phyloP scores from a whole-genome alignment of 2,329 filamentous ascomycete species.

The Raffaelea arxii region DNA sequence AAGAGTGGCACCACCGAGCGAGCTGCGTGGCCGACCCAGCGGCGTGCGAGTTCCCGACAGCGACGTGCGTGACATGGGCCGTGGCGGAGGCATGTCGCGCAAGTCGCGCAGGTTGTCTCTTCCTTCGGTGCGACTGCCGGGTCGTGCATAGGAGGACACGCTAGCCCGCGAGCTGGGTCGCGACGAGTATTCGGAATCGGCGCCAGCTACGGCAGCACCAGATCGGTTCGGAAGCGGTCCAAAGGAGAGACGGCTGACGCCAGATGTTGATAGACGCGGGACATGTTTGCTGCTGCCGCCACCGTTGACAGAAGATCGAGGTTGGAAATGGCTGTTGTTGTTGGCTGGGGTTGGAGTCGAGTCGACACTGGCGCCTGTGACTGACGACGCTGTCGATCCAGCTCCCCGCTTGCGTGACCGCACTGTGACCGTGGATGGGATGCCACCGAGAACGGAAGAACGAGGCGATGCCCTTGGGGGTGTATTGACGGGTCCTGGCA shows the following conservation, averaged over 20 bases:
- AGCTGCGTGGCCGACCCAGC: slow-evolving; percentile 60
- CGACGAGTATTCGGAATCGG: slow-evolving; percentile 36
- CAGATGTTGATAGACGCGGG: slow-evolving; percentile 50
- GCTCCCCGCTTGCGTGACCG: slow-evolving; percentile 57
- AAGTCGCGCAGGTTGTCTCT: slow-evolving; percentile 9
- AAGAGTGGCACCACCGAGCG: slow-evolving; percentile 53
- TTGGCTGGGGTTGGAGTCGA: slow-evolving; percentile 36
- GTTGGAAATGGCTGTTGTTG: background rate
- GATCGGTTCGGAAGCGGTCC: slow-evolving; percentile 51
- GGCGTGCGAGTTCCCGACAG: slow-evolving; percentile 52
- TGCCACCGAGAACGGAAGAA: slow-evolving; percentile 28
- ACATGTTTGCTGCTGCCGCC: slow-evolving; percentile 31
- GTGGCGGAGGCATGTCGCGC: slow-evolving; percentile 38
- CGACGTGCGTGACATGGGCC: slow-evolving; percentile 58
- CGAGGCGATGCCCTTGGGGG: slow-evolving; percentile 77
- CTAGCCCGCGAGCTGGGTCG: slow-evolving; percentile 69
- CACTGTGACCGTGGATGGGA: too few species aligned
- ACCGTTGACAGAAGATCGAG: background rate
- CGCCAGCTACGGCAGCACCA: slow-evolving; percentile 33
- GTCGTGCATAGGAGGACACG: slow-evolving; percentile 43
- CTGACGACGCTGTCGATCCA: slow-evolving; percentile 32
- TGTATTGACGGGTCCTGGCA: slow-evolving; percentile 70
- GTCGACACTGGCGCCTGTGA: slow-evolving; percentile 39
- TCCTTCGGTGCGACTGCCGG: slow-evolving; percentile 43
- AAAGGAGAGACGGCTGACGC: slow-evolving; percentile 54